Percentiles rank a stretch among this genome's conserved stretches.
Conservation (phyloP, 2,329 filamentous ascomycete species). For the Paecilomyces niveus region DNA sequence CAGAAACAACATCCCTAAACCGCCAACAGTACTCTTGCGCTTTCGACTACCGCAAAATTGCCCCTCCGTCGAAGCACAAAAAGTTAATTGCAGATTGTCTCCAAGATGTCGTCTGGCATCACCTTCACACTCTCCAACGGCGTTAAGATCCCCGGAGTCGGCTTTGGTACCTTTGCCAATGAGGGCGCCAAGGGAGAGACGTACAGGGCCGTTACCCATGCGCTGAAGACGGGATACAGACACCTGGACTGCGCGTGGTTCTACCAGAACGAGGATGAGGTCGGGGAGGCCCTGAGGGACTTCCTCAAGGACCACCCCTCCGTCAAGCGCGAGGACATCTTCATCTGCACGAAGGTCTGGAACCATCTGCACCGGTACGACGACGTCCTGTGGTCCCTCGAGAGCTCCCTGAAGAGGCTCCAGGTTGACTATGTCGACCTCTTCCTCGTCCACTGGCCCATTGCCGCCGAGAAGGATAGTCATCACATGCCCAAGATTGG, state of each 20-base stretch:
- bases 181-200: slow-evolving; percentile 56
- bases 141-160: slow-evolving; percentile 55
- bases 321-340: slow-evolving; percentile 45
- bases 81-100: background rate
- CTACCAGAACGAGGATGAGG: slow-evolving; percentile 49
- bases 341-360: slow-evolving; percentile 49
- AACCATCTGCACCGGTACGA: slow-evolving; percentile 45
- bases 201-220: slow-evolving; percentile 47
- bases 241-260: slow-evolving; percentile 52
- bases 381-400: slow-evolving; percentile 46
- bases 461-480: slow-evolving; percentile 44
- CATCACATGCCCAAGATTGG: slow-evolving; percentile 43
- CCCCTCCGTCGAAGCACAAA: background rate
- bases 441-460: slow-evolving; percentile 52
- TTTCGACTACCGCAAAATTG: background rate
- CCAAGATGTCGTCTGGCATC: slow-evolving; percentile 48
- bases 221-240: slow-evolving; percentile 46
- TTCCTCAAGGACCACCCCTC: slow-evolving; percentile 45
- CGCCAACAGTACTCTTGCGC: background rate
- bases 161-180: slow-evolving; percentile 61
- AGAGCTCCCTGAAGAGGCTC: slow-evolving; percentile 58
- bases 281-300: slow-evolving; percentile 47
- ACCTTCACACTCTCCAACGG: slow-evolving; percentile 51
- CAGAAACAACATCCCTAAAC: background rate
- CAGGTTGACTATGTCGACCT: slow-evolving; percentile 64